Evolutionary conservation across 176 grass and related monocot genomes (phyloP), one percentile per base, ranked within the genome.

Genomic region (Luzula sylvatica): DNA sequence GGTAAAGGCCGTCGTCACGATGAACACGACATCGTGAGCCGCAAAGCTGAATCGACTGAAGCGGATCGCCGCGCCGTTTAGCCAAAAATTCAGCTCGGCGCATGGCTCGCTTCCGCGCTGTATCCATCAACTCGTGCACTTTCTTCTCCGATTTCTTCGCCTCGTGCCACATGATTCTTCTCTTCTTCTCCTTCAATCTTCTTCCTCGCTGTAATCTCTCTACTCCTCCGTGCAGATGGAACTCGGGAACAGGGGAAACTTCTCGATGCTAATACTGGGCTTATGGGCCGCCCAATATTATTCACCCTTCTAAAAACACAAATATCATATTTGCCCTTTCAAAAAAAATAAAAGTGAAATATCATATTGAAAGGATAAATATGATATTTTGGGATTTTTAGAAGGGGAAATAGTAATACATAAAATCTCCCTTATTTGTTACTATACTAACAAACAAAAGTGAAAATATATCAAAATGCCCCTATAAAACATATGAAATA

Each of bases 71-170:
- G 3, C 92, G 85, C 38, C 86, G 86, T 60, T 87, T 83, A 21
- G 92, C 81, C 38, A 98, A 85, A 65, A 77, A 90, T 25, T 59
- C 65, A 22, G 86, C 78, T 2, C 92, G 92, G 6, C 85, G 81
- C 78, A 89, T 86, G 35, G 92, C 81, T 54, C 85, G 69, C 59
- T 87, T 83, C 20, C 92, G 81, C 47, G 86, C 92, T 25, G 81
- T 72, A 51, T 98, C 86, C 92, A 98, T 98, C 71, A 98, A 65
- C 55, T 87, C 81, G 35, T 98, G 92, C 26, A 98, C 92, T 85
- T 87, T 98, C 61, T 74, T 75, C 75, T 98, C 86, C 8, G 92
- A 87, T 58, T 73, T 70, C 72, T 81, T 72, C 58, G 86, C 92
- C 75, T 98, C 92, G 65, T 98, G 92, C 92, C 92, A 90, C 92